phyloP scores from a whole-genome alignment of 1,284 basidiomycete species.

The Wolfiporia cocos region DNA sequence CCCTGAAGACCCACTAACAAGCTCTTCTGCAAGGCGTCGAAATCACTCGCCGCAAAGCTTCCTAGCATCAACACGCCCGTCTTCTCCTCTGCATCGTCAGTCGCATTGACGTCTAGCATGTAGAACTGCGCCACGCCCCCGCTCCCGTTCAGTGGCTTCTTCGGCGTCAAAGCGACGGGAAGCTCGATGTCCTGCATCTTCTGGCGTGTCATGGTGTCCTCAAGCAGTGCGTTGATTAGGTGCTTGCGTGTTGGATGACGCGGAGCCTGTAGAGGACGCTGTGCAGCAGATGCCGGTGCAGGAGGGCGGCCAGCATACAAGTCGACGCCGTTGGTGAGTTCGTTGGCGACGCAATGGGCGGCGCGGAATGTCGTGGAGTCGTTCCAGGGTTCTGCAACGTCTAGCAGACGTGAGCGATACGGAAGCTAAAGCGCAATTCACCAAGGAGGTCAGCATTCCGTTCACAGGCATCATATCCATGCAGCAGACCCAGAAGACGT shows the following conservation, averaged over 20 bases:
- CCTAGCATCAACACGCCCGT: conserved; percentile 56
- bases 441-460: no score
- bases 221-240: conserved; percentile 43
- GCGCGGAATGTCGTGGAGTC: conserved; percentile 43
- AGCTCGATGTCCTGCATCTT: conserved; percentile 50
- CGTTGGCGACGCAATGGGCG: conserved; percentile 46
- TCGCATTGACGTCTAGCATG: conserved; percentile 40
- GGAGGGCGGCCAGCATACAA: conserved; percentile 31
- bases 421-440: conserved; percentile 35
- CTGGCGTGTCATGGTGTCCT: conserved; percentile 34
- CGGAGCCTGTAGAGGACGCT: no score
- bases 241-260: conserved; percentile 32
- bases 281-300: no score
- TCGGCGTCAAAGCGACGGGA: conserved; percentile 40
- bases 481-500: not conserved
- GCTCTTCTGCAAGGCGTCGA: conserved; percentile 35
- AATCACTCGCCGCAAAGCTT: conserved; percentile 45
- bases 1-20: conserved; percentile 43
- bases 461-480: not conserved
- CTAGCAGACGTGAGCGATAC: conserved; percentile 48
- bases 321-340: conserved; percentile 46
- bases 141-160: conserved; percentile 36
- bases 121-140: conserved; percentile 49
- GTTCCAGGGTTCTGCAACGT: conserved; percentile 38
- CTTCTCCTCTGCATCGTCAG: no score